These are phyloP conservation scores for Quaeritorhiza haematococci DNA, from an alignment of 371 early-diverging fungal species.

Conservation along the genomic window DNA sequence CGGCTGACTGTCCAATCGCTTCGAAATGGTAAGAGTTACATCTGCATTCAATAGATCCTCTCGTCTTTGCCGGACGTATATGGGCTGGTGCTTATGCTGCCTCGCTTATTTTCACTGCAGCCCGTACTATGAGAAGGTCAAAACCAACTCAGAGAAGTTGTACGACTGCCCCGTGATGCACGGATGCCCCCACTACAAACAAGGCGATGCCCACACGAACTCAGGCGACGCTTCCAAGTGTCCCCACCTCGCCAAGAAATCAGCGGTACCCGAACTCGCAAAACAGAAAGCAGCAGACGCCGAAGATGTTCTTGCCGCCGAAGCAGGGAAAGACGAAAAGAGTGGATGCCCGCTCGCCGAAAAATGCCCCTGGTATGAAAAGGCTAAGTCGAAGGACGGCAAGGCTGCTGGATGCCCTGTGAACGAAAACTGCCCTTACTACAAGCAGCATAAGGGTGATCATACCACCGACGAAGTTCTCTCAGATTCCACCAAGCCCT, in stretches of 20 bases:
- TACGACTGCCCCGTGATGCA: constrained; percentile 21
- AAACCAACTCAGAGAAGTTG: background rate
- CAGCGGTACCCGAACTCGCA: no score
- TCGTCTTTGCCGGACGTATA: no score
- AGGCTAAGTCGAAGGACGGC: background rate
- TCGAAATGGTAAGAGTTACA: no score
- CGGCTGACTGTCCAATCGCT: constrained; percentile 1
- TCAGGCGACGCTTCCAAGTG: no score
- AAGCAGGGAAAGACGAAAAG: background rate
- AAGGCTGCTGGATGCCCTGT: background rate
- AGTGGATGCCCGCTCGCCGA: constrained; percentile 10
- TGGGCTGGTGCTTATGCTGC: no score
- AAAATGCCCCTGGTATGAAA: constrained; percentile 15
- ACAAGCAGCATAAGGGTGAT: constrained; percentile 15
- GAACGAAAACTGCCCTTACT: constrained; percentile 15
- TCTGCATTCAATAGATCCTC: no score
- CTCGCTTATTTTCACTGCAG: no score
- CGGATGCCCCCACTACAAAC: constrained; percentile 20
- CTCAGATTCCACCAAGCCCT: background rate
- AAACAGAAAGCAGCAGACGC: background rate
- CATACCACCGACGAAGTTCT: constrained; percentile 6
- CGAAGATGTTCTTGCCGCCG: background rate
- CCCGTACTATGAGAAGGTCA: constrained; percentile 2
- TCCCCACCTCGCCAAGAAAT: background rate
- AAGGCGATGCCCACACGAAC: background rate